These are phyloP conservation scores for Neophaeococcomyces aloes DNA, from an alignment of 2,329 filamentous ascomycete genomes.

Conservation along the genomic window DNA sequence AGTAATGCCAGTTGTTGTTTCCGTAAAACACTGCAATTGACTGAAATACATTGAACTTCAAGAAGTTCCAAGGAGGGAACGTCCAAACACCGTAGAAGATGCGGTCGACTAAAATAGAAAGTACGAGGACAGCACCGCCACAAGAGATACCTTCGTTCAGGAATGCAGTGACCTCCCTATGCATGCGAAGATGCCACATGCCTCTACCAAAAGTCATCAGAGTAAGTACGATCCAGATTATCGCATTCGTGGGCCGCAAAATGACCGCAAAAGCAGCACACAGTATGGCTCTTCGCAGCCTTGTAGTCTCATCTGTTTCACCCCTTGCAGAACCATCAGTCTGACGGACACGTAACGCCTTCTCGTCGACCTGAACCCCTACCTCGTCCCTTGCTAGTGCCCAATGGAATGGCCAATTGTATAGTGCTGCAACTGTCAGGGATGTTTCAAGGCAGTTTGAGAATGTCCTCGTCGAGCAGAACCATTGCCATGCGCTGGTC, in stretches of 20 bases:
- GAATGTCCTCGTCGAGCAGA: slow-evolving; percentile 82
- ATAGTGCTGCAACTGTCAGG: slow-evolving; percentile 67
- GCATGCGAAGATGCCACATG: slow-evolving; percentile 6
- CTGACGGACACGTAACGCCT: slow-evolving; percentile 11
- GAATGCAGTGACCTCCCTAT: slow-evolving; percentile 29
- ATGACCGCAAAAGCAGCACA: slow-evolving; percentile 75
- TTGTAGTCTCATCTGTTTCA: slow-evolving; percentile 15
- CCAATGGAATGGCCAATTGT: slow-evolving; percentile 78
- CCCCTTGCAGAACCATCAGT: slow-evolving; percentile 1
- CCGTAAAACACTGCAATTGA: slow-evolving; percentile 89
- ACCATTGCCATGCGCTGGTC: slow-evolving; percentile 90
- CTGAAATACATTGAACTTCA: slow-evolving; percentile 83
- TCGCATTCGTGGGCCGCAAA: slow-evolving; percentile 75
- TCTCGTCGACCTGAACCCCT: slow-evolving; percentile 9
- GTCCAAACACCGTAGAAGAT: slow-evolving; percentile 78
- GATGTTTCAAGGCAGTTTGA: slow-evolving; percentile 92
- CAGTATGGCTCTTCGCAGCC: slow-evolving; percentile 52
- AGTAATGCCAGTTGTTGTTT: slow-evolving; percentile 83
- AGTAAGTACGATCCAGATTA: slow-evolving; percentile 69
- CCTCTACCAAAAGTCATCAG: slow-evolving; percentile 8
- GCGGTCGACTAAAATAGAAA: slow-evolving; percentile 60
- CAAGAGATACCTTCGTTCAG: slow-evolving; percentile 56
- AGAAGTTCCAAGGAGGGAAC: slow-evolving; percentile 75
- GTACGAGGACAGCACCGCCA: slow-evolving; percentile 46
- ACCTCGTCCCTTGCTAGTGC: slow-evolving; percentile 27